Conservation (phyloP, 139 green algal species). For the Picochlorum sp. region DNA sequence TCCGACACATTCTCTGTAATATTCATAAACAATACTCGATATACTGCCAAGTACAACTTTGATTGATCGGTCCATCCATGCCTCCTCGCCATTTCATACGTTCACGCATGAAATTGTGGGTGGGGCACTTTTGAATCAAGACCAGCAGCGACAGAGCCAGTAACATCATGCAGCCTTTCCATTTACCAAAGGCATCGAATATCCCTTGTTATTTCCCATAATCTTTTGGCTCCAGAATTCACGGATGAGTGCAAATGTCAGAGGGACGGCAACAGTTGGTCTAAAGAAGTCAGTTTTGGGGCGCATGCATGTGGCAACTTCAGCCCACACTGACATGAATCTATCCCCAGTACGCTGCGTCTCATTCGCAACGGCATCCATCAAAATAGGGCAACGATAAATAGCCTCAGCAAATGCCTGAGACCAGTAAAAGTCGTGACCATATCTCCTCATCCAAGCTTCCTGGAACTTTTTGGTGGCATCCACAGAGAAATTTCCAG, state of each 20-base stretch:
- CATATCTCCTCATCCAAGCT: constrained; percentile 60
- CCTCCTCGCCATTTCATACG: too few relatives aligned
- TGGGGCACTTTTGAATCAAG: too few relatives aligned
- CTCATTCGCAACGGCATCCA: constrained; percentile 79
- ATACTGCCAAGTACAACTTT: too few relatives aligned
- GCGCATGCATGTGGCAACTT: constrained; percentile 87
- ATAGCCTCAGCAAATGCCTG: constrained; percentile 39
- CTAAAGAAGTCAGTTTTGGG: constrained; percentile 90
- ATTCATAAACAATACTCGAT: too few relatives aligned
- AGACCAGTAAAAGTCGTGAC: constrained; percentile 77
- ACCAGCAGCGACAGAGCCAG: too few relatives aligned
- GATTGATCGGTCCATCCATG: too few relatives aligned
- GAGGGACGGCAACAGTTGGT: constrained; percentile 65
- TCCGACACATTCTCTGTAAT: too few relatives aligned
- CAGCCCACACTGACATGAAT: constrained; percentile 81
- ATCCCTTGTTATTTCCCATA: neutral
- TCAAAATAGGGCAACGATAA: constrained; percentile 57
- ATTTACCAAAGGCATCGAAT: constrained; percentile 3
- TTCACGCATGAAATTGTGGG: too few relatives aligned
- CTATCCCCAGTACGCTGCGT: constrained; percentile 66
- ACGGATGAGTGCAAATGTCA: constrained; percentile 70
- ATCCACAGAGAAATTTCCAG: constrained; percentile 60
- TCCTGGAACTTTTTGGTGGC: constrained; percentile 53
- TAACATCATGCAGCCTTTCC: neutral
- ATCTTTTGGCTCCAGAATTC: constrained; percentile 79